Percentiles rank a stretch among this genome's conserved stretches.
phyloP scores from a whole-genome alignment of 176 grass and related monocot species.

The Ensete glaucum region DNA sequence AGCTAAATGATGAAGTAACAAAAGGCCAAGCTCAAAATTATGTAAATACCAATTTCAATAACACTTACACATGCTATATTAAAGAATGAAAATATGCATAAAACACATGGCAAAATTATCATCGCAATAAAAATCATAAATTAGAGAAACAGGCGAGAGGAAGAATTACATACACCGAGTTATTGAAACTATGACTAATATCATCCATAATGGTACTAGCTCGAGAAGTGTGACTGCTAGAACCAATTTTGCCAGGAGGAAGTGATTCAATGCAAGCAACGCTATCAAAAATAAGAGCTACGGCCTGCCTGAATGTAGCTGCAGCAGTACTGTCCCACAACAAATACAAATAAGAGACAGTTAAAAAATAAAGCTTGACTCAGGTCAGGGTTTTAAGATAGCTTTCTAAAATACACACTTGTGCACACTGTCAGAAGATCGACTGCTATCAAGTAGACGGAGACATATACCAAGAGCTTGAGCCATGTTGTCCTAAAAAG shows the following conservation, averaged over 20 bases:
- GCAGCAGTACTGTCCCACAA: slow-evolving; percentile 77
- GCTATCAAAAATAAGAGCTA: slow-evolving; percentile 85
- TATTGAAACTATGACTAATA: slow-evolving; percentile 67
- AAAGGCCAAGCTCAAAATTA: not conserved
- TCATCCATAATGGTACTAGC: slow-evolving; percentile 60
- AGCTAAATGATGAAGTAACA: slow-evolving; percentile 1
- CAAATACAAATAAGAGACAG: slow-evolving; percentile 29
- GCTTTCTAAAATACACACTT: slow-evolving; percentile 47
- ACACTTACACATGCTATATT: not conserved
- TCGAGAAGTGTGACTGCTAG: slow-evolving; percentile 45
- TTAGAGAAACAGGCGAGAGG: slow-evolving; percentile 20
- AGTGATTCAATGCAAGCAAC: slow-evolving; percentile 73
- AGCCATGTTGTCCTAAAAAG: slow-evolving; percentile 79
- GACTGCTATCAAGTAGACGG: slow-evolving; percentile 69
- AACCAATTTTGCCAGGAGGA: slow-evolving; percentile 69
- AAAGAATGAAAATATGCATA: not conserved
- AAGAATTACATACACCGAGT: slow-evolving; percentile 41
- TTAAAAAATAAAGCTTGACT: slow-evolving; percentile 9
- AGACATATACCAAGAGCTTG: slow-evolving; percentile 94
- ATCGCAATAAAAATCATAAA: not conserved
- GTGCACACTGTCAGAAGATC: slow-evolving; percentile 90
- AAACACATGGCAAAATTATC: not conserved
- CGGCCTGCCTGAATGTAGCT: slow-evolving; percentile 99
- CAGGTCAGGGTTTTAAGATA: slow-evolving; percentile 8
- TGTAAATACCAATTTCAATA: not conserved